phyloP scores from a whole-genome alignment of 352 stramenopile species.

The Pseudoperonospora humuli region DNA sequence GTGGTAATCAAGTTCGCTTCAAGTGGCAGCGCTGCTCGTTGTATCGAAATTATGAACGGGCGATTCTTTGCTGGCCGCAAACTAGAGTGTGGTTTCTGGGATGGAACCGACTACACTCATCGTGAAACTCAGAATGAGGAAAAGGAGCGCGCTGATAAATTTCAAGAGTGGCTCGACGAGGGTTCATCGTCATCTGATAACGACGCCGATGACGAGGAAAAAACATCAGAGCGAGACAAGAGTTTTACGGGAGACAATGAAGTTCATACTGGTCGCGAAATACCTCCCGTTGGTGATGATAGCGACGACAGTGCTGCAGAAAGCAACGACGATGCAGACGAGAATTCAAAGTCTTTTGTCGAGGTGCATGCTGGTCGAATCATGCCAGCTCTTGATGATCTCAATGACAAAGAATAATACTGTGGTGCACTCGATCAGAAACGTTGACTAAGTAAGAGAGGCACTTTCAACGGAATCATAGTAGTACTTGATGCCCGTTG shows the following conservation, averaged over 20 bases:
- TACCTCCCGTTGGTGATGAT: constrained; percentile 21
- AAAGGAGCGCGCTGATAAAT: constrained; percentile 86
- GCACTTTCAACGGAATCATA: constrained; percentile 13
- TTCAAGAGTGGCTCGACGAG: constrained; percentile 92
- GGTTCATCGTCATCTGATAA: constrained; percentile 53
- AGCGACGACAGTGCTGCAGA: constrained; percentile 25
- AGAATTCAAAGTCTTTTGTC: constrained; percentile 5
- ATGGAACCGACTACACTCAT: constrained; percentile 92
- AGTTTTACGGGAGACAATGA: constrained; percentile 1
- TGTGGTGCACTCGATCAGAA: background rate
- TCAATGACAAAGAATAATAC: constrained; percentile 32
- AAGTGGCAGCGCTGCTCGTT: constrained; percentile 76
- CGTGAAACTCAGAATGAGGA: constrained; percentile 67
- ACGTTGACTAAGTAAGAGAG: too few species aligned
- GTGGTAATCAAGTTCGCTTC: constrained; percentile 93
- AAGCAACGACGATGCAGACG: constrained; percentile 17
- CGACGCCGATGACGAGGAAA: constrained; percentile 31
- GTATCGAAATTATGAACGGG: constrained; percentile 85
- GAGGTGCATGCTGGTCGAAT: constrained; percentile 45
- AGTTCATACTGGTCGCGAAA: constrained; percentile 17
- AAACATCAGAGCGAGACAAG: constrained; percentile 5
- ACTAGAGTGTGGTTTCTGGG: constrained; percentile 90
- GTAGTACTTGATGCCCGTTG: constrained; percentile 11
- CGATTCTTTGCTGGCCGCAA: constrained; percentile 84
- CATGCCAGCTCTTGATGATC: constrained; percentile 44